Base-by-base conservation (phyloP, 129 eudicot genomes). In the Pittosporum tobira region DNA sequence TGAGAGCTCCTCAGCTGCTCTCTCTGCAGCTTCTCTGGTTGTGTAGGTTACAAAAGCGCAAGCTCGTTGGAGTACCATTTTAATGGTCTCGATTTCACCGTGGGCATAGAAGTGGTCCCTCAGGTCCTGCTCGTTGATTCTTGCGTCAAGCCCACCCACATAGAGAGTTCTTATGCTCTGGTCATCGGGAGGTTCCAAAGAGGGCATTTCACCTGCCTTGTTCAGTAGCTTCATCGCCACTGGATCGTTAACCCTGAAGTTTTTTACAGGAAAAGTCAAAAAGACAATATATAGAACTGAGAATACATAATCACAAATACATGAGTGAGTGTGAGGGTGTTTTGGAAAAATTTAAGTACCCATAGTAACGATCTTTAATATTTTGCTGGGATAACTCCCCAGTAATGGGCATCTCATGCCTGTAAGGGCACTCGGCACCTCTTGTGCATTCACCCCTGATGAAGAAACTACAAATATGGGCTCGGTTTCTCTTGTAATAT, bases 401-500 rank as follows among this genome's bases (percentile, higher is more conserved):
- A 7, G 84, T 80, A 15, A 73, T 94, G 9, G 99, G 99, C 99
- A 93, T 93, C 79, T 93, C 99, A 34, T 93, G 99, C 75, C 99
- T 70, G 71, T 87, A 93, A 57, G 99, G 96, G 67, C 99, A 93
- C 77, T 93, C 99, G 31, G 94, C 91, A 24, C 99, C 99, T 87
- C 99, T 79, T 5, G 94, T 93, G 65, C 99, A 93, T 65, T 93
- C 93, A 56, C 99, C 99, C 48, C 96, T 77, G 23, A 84, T 78
- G 50, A 48, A 93, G 67, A 93, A 93, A 79, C 99, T 93, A 78
- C 99, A 93, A 52, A 87, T 81, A 57, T 93, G 99, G 38, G 96
- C 96, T 57, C 96, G 59, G 51, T 93, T 93, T 75, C 99, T 87
- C 77, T 93, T 81, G 74, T 87, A 93, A 73, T 84, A 87, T 18